These are phyloP conservation scores for Deinandra increscens DNA, from an alignment of 129 eudicot genomes.

Conservation along the genomic window DNA sequence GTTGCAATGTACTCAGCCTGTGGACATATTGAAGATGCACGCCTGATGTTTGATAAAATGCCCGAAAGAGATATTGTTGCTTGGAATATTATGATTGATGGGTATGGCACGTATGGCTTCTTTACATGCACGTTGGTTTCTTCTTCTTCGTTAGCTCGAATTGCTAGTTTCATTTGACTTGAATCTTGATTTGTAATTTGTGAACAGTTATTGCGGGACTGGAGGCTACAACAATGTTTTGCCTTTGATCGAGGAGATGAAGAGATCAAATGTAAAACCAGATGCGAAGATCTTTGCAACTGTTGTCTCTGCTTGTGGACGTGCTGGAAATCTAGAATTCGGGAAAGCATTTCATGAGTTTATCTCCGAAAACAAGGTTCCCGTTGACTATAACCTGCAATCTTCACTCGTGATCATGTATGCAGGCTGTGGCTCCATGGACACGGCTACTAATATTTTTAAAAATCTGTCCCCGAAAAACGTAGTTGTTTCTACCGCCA, in stretches of 20 bases:
- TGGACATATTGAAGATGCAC: constrained; percentile 54
- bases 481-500: constrained; percentile 64
- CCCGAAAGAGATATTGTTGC: constrained; percentile 59
- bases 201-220: constrained; percentile 52
- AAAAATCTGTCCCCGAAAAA: constrained; percentile 45
- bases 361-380: constrained; percentile 36
- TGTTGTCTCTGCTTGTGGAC: constrained; percentile 61
- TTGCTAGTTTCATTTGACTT: constrained; percentile 10
- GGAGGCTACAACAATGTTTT: constrained; percentile 48
- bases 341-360: constrained; percentile 59
- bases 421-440: constrained; percentile 72
- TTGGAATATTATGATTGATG: constrained; percentile 70
- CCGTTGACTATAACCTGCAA: constrained; percentile 47
- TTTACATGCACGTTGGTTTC: not conserved
- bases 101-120: constrained; percentile 58
- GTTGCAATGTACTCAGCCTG: constrained; percentile 66
- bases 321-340: constrained; percentile 47
- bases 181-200: not conserved
- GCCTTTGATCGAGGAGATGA: constrained; percentile 64
- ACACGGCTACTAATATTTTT: constrained; percentile 48
- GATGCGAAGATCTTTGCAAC: constrained; percentile 54
- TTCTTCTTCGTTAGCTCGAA: not conserved
- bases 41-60: constrained; percentile 74
- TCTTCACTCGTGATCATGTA: constrained; percentile 66
- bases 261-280: constrained; percentile 45